Evolutionary conservation across 352 stramenopile genomes (phyloP).

Genomic region (Globisporangium irregulare): DNA sequence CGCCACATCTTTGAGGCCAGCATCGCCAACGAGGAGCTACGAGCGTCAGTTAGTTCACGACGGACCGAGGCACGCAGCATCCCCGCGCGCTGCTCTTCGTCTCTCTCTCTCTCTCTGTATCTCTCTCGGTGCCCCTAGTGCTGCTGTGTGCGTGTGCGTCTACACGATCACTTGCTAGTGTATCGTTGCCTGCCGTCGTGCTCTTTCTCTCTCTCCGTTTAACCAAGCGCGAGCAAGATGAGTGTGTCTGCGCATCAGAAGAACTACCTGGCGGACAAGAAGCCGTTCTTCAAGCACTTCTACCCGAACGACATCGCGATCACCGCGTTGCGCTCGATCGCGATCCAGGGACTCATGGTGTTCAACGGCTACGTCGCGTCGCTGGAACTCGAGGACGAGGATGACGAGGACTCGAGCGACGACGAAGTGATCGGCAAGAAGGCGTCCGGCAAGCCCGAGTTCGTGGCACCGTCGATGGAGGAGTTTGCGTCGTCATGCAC

Average conservation of each 20-base stretch:
- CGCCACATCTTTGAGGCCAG: background rate
- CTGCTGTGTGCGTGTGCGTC: background rate
- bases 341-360: slow-evolving; percentile 70
- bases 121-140: background rate
- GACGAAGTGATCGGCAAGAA: slow-evolving; percentile 34
- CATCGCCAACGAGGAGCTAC: background rate
- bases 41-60: background rate
- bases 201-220: background rate
- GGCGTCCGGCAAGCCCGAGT: slow-evolving; percentile 37
- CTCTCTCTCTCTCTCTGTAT: background rate
- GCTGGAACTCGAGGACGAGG: slow-evolving; percentile 63
- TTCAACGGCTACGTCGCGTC: slow-evolving; percentile 78
- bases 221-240: slow-evolving; percentile 26
- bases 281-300: slow-evolving; percentile 85
- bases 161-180: background rate
- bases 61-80: background rate
- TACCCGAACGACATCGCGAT: slow-evolving; percentile 67
- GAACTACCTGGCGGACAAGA: slow-evolving; percentile 82
- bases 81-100: background rate
- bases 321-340: slow-evolving; percentile 51
- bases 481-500: slow-evolving; percentile 53
- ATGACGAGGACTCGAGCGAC: slow-evolving; percentile 47
- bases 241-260: slow-evolving; percentile 58
- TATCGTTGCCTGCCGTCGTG: background rate
- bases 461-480: slow-evolving; percentile 45